Evolutionary conservation across 345 rosid species (phyloP), one percentile per base, ranked within the genome.

Genomic region (Alliaria petiolata): DNA sequence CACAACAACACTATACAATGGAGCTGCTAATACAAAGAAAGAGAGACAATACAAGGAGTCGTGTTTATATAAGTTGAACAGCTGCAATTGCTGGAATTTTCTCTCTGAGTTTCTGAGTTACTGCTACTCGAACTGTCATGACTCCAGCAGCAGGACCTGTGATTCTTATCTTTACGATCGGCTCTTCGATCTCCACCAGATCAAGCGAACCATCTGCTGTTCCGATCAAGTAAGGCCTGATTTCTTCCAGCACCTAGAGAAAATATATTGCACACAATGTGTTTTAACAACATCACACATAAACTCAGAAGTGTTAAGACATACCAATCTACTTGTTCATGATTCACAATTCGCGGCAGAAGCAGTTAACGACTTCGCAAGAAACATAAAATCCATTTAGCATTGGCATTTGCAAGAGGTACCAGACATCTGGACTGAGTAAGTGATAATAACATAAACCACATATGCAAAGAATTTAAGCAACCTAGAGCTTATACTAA

Each of bases 121-220:
- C 90, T 4, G 98, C 98, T 16, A 91, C 95, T 51, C 97, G 85
- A 54, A 95, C 99, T 1, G 97, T 95, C 99, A 95, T 89, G 60
- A 95, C 96, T 30, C 93, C 96, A 0, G 99, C 96, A 8, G 97
- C 99, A 63, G 99, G 99, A 47, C 97, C 99, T 5, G 95, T 81
- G 69, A 95, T 83, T 80, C 86, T 80, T 54, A 91, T 78, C 80
- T 95, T 95, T 47, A 82, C 97, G 17, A 91, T 91, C 1, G 99
- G 96, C 61, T 89, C 99, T 34, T 85, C 96, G 1, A 91, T 95
- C 40, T 82, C 80, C 77, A 91, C 97, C 5, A 95, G 81, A 53
- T 95, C 96, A 40, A 95, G 92, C 28, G 95, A 84, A 20, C 99
- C 99, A 62, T 96, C 97, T 33, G 99, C 92, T 43, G 93, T 88